These are phyloP conservation scores for Xanthoparmelia taractica DNA, from an alignment of 495 filamentous ascomycete species.

Conservation along the genomic window DNA sequence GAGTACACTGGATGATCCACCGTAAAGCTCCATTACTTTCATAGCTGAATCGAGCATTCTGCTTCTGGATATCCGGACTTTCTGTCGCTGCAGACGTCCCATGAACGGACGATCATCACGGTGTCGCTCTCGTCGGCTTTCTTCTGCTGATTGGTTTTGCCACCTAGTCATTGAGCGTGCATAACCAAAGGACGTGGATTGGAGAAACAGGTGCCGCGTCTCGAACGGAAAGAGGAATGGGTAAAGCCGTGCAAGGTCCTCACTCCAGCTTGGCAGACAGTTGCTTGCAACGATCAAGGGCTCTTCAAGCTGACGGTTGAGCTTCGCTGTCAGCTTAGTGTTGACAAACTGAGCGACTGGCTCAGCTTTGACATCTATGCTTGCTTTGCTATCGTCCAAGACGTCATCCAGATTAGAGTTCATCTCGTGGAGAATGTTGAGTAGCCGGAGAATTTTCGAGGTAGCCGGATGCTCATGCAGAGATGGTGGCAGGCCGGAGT, in stretches of 20 bases:
- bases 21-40: constrained; percentile 99
- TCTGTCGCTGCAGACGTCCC: constrained; percentile 90
- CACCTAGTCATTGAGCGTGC: constrained; percentile 94
- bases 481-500: constrained; percentile 65
- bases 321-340: constrained; percentile 96
- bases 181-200: constrained; percentile 97
- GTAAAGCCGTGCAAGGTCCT: constrained; percentile 91
- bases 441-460: constrained; percentile 76
- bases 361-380: constrained; percentile 65
- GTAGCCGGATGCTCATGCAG: constrained; percentile 75
- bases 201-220: constrained; percentile 92
- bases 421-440: constrained; percentile 87
- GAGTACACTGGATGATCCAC: constrained; percentile 85
- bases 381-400: constrained; percentile 75
- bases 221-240: constrained; percentile 99
- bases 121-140: constrained; percentile 68
- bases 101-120: constrained; percentile 87
- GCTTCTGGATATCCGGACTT: constrained; percentile 87
- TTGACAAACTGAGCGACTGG: constrained; percentile 95
- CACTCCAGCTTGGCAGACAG: constrained; percentile 92
- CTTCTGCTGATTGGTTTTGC: constrained; percentile 83
- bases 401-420: constrained; percentile 95
- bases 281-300: constrained; percentile 97
- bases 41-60: constrained; percentile 93
- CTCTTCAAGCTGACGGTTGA: constrained; percentile 95